Evolutionary conservation across 345 rosid genomes (phyloP), one percentile per base, ranked within the genome.

Genomic region (Hibiscus syriacus): DNA sequence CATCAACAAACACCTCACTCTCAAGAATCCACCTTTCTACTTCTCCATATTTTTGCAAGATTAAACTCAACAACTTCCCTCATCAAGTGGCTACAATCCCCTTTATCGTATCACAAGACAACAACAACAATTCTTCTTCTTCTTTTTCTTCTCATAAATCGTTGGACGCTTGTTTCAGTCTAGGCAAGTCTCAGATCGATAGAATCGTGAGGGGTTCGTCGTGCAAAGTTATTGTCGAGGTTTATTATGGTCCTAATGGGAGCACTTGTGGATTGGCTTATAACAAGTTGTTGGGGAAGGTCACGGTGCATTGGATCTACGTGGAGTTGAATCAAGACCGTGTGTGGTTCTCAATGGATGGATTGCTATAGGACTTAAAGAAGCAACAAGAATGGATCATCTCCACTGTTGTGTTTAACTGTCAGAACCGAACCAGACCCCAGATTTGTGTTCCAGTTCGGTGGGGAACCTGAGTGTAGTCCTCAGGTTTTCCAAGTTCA

Each of bases 401-500:
- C 70, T 8, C 72, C 85, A 27, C 80, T 86, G 70, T 92, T 93
- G 68, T 80, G 78, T 58, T 46, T 81, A 43, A 81, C 79, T 27
- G 87, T 87, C 29, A 83, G 84, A 71, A 86, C 78, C 0, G 96
- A 93, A 70, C 86, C 94, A 6, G 94, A 93, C 52, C 97, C 98
- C 6, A 85, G 98, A 76, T 93, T 86, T 58, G 90, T 90, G 25
- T 90, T 93, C 56, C 90, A 83, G 73, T 93, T 89, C 64, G 97
- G 80, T 41, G 92, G 95, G 1, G 92, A 86, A 68, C 96, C 98
- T 0, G 98, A 87, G 84, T 89, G n/a, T n/a, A n/a, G n/a, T n/a
- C n/a, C n/a, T n/a, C n/a, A n/a, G n/a, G n/a, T n/a, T n/a, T n/a
- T n/a, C 26, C 98, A 87, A 71, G 92, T 93, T 41, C 97, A 90